A percentile compares a stretch with the other conserved stretches of the same genome.
Evolutionary conservation across 2,329 filamentous ascomycete genomes (phyloP).

Genomic region (Paecilomyces sp.): DNA sequence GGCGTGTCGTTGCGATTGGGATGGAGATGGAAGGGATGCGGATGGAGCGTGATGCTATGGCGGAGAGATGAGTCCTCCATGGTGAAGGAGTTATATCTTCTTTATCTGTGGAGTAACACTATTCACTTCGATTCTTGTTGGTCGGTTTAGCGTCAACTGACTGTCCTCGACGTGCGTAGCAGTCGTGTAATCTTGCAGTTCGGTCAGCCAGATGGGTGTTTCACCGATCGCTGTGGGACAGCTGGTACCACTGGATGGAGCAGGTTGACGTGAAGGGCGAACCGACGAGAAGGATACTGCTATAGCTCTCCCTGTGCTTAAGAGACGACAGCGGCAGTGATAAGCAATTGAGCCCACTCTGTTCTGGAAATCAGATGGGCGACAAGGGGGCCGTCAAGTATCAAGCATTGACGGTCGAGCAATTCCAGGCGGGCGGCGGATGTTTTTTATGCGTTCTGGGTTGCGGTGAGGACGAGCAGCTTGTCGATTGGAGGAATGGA

Average conservation of each 20-base stretch:
- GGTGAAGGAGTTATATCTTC: background rate
- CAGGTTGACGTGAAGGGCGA: background rate
- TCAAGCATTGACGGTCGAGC: background rate
- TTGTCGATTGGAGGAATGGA: background rate
- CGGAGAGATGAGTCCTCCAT: slow-evolving; percentile 10
- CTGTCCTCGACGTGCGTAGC: background rate
- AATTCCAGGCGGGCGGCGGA: background rate
- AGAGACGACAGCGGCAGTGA: background rate
- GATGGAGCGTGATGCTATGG: slow-evolving; percentile 11
- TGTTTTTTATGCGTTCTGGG: background rate
- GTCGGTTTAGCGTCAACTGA: background rate
- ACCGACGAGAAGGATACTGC: background rate
- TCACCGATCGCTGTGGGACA: background rate
- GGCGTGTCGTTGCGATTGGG: slow-evolving; percentile 6
- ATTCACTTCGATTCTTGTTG: background rate
- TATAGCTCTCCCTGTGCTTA: background rate
- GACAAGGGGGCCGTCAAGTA: background rate
- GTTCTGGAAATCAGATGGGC: background rate
- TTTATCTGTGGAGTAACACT: background rate
- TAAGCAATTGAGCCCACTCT: background rate
- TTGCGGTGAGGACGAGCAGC: background rate
- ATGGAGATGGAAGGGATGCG: slow-evolving; percentile 10
- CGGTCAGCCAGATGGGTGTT: background rate
- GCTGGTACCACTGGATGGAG: background rate
- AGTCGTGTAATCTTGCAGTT: background rate